Percentiles rank a stretch among this genome's conserved stretches.
phyloP scores from a whole-genome alignment of 805 yeast genomes.

The Saccharomycopsis javanensis region DNA sequence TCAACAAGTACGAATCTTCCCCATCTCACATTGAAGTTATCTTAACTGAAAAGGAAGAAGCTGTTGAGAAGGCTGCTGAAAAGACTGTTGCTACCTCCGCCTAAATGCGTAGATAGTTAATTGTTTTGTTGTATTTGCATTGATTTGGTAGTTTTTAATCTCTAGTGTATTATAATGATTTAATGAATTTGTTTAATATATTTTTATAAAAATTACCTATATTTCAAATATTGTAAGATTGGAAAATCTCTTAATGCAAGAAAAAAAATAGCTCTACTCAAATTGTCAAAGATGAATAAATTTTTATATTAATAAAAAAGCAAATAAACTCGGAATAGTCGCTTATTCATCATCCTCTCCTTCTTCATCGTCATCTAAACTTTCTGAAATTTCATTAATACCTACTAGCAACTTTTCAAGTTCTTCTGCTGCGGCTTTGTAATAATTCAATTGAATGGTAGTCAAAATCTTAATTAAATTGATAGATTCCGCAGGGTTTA shows the following conservation, averaged over 20 bases:
- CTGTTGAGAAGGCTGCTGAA: conserved; percentile 84
- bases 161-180: conserved; percentile 2
- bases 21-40: conserved; percentile 99
- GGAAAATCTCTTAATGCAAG: neutral
- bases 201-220: conserved; percentile 1
- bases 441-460: conserved; percentile 59
- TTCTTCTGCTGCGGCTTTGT: conserved; percentile 41
- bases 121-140: neutral
- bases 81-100: conserved; percentile 39
- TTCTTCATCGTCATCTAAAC: conserved; percentile 34
- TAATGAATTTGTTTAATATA: neutral
- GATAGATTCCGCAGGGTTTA: conserved; percentile 57
- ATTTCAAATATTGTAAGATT: neutral
- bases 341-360: conserved; percentile 23
- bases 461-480: conserved; percentile 56
- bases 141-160: neutral
- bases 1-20: conserved; percentile 96
- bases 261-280: neutral
- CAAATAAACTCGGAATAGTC: neutral
- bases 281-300: neutral
- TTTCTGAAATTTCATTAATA: conserved; percentile 34
- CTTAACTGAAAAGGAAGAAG: conserved; percentile 91
- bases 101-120: conserved; percentile 6
- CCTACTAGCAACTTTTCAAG: conserved; percentile 37
- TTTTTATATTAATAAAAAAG: neutral